These are phyloP conservation scores for Protea cynaroides DNA, from an alignment of 164 flowering plant species.

Conservation along the genomic window DNA sequence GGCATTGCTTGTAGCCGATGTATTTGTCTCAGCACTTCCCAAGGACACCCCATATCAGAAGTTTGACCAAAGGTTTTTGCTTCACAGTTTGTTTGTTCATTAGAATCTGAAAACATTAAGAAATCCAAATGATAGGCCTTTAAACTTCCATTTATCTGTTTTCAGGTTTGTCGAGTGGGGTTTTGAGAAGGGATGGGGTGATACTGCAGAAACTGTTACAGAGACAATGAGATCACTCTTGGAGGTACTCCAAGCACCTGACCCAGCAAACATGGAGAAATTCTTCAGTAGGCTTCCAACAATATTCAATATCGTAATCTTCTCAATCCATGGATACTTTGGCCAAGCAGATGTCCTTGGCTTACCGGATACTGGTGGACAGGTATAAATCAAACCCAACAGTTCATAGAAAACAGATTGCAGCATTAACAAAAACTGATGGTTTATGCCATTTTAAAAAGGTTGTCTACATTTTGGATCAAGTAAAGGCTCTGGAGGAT, in stretches of 20 bases:
- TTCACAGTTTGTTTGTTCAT: too few relatives aligned
- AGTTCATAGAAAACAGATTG: background rate
- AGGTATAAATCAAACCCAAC: slow-evolving; percentile 33
- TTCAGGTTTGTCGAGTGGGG: slow-evolving; percentile 78
- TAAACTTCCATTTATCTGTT: background rate
- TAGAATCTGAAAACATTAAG: background rate
- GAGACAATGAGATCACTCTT: slow-evolving; percentile 65
- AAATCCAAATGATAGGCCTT: background rate
- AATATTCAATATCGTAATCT: slow-evolving; percentile 71
- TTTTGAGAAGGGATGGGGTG: slow-evolving; percentile 96
- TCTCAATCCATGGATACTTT: slow-evolving; percentile 90
- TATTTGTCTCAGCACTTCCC: slow-evolving; percentile 39
- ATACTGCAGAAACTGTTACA: slow-evolving; percentile 57
- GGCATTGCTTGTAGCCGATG: slow-evolving; percentile 60
- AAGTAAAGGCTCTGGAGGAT: slow-evolving; percentile 89
- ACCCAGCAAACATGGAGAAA: slow-evolving; percentile 52
- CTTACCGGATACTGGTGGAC: slow-evolving; percentile 98
- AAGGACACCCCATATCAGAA: slow-evolving; percentile 54
- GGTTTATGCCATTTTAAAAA: slow-evolving; percentile 15
- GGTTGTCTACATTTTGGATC: slow-evolving; percentile 96
- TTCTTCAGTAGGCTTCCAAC: slow-evolving; percentile 70
- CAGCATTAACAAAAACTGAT: background rate
- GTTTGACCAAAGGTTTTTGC: slow-evolving; percentile 56
- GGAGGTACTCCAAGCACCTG: slow-evolving; percentile 86
- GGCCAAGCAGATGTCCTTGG: slow-evolving; percentile 94